These are phyloP conservation scores for Aureobasidium sp. DNA, from an alignment of 2,329 filamentous ascomycete genomes.

Conservation along the genomic window DNA sequence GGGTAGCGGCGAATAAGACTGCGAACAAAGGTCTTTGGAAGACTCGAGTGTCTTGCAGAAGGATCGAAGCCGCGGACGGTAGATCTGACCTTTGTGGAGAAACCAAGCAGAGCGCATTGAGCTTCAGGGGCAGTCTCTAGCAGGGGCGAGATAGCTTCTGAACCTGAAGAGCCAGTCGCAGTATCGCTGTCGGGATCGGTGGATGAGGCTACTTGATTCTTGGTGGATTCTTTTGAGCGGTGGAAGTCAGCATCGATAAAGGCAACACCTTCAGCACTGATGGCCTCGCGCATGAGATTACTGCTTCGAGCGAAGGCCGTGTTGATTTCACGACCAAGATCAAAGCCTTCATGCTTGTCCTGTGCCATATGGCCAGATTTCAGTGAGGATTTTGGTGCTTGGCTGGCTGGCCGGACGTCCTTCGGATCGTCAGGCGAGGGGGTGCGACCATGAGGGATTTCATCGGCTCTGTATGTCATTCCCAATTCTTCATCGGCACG, in stretches of 20 bases:
- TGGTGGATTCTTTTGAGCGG: constrained; percentile 4
- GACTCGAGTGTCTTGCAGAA: constrained; percentile 8
- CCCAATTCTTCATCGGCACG: constrained; percentile 21
- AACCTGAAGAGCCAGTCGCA: neutral
- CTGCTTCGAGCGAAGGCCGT: constrained; percentile 40
- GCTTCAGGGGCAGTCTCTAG: neutral
- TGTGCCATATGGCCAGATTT: constrained; percentile 17
- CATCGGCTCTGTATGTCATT: constrained; percentile 5
- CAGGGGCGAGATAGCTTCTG: neutral
- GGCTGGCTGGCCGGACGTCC: neutral
- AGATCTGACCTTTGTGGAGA: constrained; percentile 16
- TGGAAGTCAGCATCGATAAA: constrained; percentile 28
- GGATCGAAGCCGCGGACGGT: constrained; percentile 16
- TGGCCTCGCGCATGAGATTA: constrained; percentile 40
- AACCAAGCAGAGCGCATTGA: constrained; percentile 16
- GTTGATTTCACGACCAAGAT: constrained; percentile 12
- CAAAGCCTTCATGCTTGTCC: constrained; percentile 21
- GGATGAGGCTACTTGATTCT: neutral
- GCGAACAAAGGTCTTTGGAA: constrained; percentile 15
- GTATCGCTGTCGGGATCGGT: constrained; percentile 1
- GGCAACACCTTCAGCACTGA: constrained; percentile 41
- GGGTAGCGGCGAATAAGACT: constrained; percentile 21
- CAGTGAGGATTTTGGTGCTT: neutral
- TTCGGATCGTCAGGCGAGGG: neutral
- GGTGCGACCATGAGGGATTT: neutral